A percentile compares a stretch with the other conserved stretches of the same genome.
Conservation (phyloP, 1,284 basidiomycete species). For the Trichosporon asahii region DNA sequence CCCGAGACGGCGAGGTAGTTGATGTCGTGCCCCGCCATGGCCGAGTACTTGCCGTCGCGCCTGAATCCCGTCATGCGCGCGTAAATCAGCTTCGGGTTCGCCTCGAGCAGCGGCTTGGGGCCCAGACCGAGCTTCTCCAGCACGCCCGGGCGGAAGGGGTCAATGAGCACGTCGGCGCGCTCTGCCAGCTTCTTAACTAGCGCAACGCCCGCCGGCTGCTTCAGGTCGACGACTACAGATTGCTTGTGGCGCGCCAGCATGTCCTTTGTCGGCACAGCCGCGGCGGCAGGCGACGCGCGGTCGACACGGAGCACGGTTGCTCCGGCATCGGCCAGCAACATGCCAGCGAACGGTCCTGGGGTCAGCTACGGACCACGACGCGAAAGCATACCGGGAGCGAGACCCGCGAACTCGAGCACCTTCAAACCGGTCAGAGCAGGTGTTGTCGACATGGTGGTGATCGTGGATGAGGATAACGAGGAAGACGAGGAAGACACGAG, state of each 20-base stretch:
- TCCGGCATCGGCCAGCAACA: slow-evolving; percentile 24
- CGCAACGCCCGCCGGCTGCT: slow-evolving; percentile 12
- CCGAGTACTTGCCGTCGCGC: slow-evolving; percentile 10
- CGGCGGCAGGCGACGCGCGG: slow-evolving; percentile 12
- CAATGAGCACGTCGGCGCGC: slow-evolving; percentile 21
- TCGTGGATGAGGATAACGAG: not conserved
- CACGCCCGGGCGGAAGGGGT: slow-evolving; percentile 26
- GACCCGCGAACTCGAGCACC: slow-evolving; percentile 18
- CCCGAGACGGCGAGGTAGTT: slow-evolving; percentile 26
- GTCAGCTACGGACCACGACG: not conserved
- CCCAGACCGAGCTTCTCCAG: slow-evolving; percentile 25
- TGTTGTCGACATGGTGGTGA: not conserved
- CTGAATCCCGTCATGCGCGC: slow-evolving; percentile 26
- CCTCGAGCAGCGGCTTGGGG: not conserved
- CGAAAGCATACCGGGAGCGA: slow-evolving; percentile 10
- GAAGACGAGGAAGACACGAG: not conserved
- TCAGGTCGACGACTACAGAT: slow-evolving; percentile 17
- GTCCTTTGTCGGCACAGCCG: slow-evolving; percentile 13
- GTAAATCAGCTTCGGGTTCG: slow-evolving; percentile 24
- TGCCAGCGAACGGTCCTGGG: slow-evolving; percentile 17
- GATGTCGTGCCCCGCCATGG: slow-evolving; percentile 27
- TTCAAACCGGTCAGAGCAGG: slow-evolving; percentile 1
- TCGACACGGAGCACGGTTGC: slow-evolving; percentile 20
- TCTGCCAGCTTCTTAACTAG: slow-evolving; percentile 12
- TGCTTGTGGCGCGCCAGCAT: slow-evolving; percentile 18